phyloP scores from a whole-genome alignment of 768 basidiomycete genomes.

The Boletus reticuloceps region DNA sequence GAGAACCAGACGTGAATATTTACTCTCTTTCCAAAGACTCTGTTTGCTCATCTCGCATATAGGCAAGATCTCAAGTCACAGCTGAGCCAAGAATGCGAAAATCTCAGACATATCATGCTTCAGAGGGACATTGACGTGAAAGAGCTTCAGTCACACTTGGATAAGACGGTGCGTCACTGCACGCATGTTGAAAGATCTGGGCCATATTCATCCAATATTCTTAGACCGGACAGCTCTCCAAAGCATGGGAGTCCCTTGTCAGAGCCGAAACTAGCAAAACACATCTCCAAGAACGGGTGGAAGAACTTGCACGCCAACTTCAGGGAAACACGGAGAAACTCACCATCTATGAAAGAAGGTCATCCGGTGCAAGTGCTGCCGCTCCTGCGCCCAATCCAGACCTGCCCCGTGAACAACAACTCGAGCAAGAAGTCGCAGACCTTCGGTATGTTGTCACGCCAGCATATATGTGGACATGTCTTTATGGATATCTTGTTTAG shows the following conservation, averaged over 20 bases:
- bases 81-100: conserved; percentile 71
- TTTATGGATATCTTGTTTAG: conserved; percentile 28
- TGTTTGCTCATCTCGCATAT: conserved; percentile 2
- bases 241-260: conserved; percentile 66
- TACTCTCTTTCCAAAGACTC: not conserved
- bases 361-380: conserved; percentile 30
- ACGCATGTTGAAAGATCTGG: not conserved
- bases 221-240: conserved; percentile 62
- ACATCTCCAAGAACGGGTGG: conserved; percentile 67
- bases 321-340: conserved; percentile 84
- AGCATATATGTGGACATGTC: not conserved
- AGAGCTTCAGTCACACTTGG: conserved; percentile 69
- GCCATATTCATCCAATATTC: conserved; percentile 10
- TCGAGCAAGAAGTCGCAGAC: conserved; percentile 83
- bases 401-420: conserved; percentile 68
- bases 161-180: conserved; percentile 55
- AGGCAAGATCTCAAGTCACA: conserved; percentile 76
- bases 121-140: conserved; percentile 81
- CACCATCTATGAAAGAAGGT: conserved; percentile 77
- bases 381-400: conserved; percentile 41
- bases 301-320: conserved; percentile 49
- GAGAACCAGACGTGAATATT: conserved; percentile 71
- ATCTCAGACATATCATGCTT: conserved; percentile 64
- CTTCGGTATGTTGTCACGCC: conserved; percentile 52
- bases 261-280: conserved; percentile 76